Evolutionary conservation across 1,284 basidiomycete species (phyloP).

Genomic region (Leucoagaricus sp.): DNA sequence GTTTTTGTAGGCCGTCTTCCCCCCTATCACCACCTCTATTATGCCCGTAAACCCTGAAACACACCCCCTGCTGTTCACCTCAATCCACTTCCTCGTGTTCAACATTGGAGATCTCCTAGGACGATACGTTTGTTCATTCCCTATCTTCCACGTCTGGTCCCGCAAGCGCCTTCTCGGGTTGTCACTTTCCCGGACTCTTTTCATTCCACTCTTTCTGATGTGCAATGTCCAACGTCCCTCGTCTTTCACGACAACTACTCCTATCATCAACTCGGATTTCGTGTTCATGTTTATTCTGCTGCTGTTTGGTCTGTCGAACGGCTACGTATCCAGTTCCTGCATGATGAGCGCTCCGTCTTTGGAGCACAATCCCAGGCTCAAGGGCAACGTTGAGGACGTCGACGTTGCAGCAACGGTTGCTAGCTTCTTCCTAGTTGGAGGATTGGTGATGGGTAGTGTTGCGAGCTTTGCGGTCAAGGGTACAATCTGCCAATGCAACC

Average conservation of each 20-base stretch:
- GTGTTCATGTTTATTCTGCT: conserved; percentile 76
- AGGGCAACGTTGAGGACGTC: conserved; percentile 69
- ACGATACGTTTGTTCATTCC: conserved; percentile 72
- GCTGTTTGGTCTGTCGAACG: conserved; percentile 76
- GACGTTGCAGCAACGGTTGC: conserved; percentile 83
- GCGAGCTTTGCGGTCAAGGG: conserved; percentile 77
- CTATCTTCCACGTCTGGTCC: conserved; percentile 67
- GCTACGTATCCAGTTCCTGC: conserved; percentile 68
- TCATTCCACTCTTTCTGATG: conserved; percentile 82
- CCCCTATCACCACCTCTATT: conserved; percentile 81
- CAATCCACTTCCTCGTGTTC: conserved; percentile 74
- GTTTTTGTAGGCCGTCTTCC: conserved; percentile 72
- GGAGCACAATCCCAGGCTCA: conserved; percentile 68
- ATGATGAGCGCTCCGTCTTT: conserved; percentile 76
- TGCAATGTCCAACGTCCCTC: conserved; percentile 71
- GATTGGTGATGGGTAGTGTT: conserved; percentile 73
- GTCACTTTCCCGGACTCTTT: conserved; percentile 71
- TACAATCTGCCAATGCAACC: conserved; percentile 69
- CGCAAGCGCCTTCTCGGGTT: conserved; percentile 59
- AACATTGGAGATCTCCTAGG: conserved; percentile 79
- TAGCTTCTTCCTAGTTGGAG: conserved; percentile 77
- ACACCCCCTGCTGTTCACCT: conserved; percentile 68
- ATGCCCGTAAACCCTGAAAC: conserved; percentile 58
- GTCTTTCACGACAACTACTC: conserved; percentile 30
- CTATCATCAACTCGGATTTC: conserved; percentile 71